phyloP scores from a whole-genome alignment of 2,329 filamentous ascomycete genomes.

The Davidsoniella neocaledoniae region DNA sequence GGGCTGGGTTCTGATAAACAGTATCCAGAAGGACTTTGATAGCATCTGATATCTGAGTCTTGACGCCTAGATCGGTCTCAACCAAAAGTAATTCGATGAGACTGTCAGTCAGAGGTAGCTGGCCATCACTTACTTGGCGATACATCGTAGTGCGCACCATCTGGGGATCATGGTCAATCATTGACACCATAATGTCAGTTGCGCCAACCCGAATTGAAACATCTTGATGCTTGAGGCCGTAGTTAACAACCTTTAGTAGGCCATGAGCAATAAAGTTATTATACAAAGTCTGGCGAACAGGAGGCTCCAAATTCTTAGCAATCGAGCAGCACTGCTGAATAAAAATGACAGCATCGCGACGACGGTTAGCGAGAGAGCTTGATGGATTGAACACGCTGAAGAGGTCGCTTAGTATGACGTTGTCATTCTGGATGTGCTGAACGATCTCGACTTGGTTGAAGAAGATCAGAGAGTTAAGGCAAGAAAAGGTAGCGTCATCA shows the following conservation, averaged over 20 bases:
- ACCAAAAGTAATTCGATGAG: slow-evolving; percentile 81
- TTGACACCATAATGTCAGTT: slow-evolving; percentile 79
- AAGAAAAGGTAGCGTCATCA: slow-evolving; percentile 93
- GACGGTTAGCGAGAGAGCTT: slow-evolving; percentile 49
- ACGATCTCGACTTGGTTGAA: slow-evolving; percentile 99
- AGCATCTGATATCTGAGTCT: slow-evolving; percentile 87
- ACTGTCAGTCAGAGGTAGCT: slow-evolving; percentile 73
- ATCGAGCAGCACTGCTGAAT: slow-evolving; percentile 93
- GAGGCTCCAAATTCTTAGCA: slow-evolving; percentile 82
- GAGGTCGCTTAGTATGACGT: slow-evolving; percentile 61
- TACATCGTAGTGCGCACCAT: slow-evolving; percentile 92
- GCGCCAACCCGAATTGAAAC: slow-evolving; percentile 77
- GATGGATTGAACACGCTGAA: slow-evolving; percentile 67
- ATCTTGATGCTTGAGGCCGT: slow-evolving; percentile 71
- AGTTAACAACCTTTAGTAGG: slow-evolving; percentile 78
- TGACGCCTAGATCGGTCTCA: slow-evolving; percentile 85
- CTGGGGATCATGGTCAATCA: slow-evolving; percentile 89
- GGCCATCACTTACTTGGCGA: slow-evolving; percentile 75
- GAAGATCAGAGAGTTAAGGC: slow-evolving; percentile 94
- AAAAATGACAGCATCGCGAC: slow-evolving; percentile 89
- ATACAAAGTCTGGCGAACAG: slow-evolving; percentile 64
- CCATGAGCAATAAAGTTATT: slow-evolving; percentile 80
- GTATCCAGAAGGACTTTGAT: slow-evolving; percentile 84
- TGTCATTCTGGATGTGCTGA: slow-evolving; percentile 76
- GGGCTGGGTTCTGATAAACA: slow-evolving; percentile 18